phyloP scores from a whole-genome alignment of 805 yeast species.

The Hanseniaspora vineae region DNA sequence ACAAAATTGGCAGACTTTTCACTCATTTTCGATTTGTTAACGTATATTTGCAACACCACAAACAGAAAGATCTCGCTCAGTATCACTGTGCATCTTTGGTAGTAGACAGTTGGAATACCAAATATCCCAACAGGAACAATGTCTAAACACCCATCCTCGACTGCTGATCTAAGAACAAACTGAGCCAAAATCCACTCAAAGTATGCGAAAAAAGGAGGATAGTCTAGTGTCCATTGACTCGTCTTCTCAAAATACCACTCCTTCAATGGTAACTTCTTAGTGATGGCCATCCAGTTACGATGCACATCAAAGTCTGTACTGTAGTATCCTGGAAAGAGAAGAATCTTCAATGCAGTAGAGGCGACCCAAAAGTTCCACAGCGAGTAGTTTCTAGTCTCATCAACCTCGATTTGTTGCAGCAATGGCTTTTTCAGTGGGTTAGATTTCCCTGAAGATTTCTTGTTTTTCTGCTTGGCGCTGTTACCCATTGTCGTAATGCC shows the following conservation, averaged over 20 bases:
- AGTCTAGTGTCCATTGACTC: slow-evolving; percentile 88
- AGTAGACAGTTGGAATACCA: slow-evolving; percentile 68
- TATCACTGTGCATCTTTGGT: slow-evolving; percentile 75
- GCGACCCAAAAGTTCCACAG: slow-evolving; percentile 60
- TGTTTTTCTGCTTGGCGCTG: neutral
- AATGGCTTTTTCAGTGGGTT: too few species aligned
- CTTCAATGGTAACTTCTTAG: slow-evolving; percentile 55
- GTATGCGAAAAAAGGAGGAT: slow-evolving; percentile 96
- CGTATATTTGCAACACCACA: slow-evolving; percentile 56
- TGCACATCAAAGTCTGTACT: slow-evolving; percentile 98
- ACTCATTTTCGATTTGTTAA: slow-evolving; percentile 33
- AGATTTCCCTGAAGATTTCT: too few species aligned
- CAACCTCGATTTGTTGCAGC: neutral
- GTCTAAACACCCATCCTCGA: slow-evolving; percentile 64
- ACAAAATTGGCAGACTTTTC: slow-evolving; percentile 42
- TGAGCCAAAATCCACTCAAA: slow-evolving; percentile 74
- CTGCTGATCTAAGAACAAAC: slow-evolving; percentile 52
- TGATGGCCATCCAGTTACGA: slow-evolving; percentile 92
- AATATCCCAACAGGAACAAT: slow-evolving; percentile 52
- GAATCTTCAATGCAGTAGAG: slow-evolving; percentile 41
- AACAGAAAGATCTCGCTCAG: slow-evolving; percentile 62
- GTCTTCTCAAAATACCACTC: slow-evolving; percentile 77
- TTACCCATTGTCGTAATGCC: neutral
- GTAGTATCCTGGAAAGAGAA: slow-evolving; percentile 68
- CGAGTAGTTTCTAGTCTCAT: slow-evolving; percentile 27